These are phyloP conservation scores for Adansonia gregorii DNA, from an alignment of 441 rosid genomes.

Conservation along the genomic window DNA sequence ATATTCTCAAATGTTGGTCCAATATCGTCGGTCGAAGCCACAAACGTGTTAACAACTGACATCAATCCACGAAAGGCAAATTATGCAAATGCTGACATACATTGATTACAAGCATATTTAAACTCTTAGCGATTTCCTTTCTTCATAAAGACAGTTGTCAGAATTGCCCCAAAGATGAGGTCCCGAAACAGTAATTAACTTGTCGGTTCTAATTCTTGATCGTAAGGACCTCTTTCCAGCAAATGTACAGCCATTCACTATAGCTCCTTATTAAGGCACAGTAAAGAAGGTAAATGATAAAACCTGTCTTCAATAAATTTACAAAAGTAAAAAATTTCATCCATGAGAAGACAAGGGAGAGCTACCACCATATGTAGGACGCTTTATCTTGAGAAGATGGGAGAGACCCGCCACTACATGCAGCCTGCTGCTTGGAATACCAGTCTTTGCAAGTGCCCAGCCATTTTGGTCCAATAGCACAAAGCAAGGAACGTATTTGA, in stretches of 20 bases:
- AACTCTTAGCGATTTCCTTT: not conserved
- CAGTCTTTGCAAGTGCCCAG: conserved; percentile 78
- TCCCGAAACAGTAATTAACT: not conserved
- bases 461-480: conserved; percentile 85
- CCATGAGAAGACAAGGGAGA: not conserved
- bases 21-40: not conserved
- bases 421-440: conserved; percentile 71
- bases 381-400: conserved; percentile 77
- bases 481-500: conserved; percentile 88
- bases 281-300: not conserved
- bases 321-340: not conserved
- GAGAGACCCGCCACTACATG: conserved; percentile 88
- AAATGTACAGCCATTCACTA: not conserved
- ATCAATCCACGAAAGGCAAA: not conserved
- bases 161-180: not conserved
- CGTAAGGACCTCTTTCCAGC: not conserved
- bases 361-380: conserved; percentile 32
- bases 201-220: not conserved
- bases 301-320: not conserved
- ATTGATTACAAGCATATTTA: not conserved
- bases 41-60: not conserved
- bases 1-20: not conserved
- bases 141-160: not conserved
- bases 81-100: not conserved
- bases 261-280: not conserved